Evolutionary conservation across 345 rosid species (phyloP).

Genomic region (Populus nigra): DNA sequence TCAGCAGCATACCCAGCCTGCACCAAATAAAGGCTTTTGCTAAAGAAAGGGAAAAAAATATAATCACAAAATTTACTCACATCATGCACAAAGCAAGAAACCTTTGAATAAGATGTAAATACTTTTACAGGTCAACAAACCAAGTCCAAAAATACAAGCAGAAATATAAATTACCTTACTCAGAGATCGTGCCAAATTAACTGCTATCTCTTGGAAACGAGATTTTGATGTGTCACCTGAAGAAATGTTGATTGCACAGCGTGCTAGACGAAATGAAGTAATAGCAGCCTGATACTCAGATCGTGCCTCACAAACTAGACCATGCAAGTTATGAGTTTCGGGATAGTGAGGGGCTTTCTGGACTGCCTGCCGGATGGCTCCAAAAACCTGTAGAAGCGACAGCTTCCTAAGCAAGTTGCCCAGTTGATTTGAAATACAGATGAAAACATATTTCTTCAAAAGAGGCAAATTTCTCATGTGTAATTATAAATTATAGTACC

Average conservation of each 20-base stretch:
- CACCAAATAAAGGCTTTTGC: constrained; percentile 17
- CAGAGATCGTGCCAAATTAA: constrained; percentile 83
- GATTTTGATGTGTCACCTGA: constrained; percentile 35
- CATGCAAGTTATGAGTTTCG: constrained; percentile 83
- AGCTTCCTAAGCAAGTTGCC: constrained; percentile 1
- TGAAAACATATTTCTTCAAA: background rate
- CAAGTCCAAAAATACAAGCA: constrained; percentile 3
- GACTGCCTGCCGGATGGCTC: constrained; percentile 86
- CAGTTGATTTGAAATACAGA: background rate
- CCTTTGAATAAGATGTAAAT: background rate
- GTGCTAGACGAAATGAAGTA: constrained; percentile 65
- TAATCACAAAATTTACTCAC: background rate
- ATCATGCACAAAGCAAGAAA: background rate
- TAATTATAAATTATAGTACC: constrained; percentile 35
- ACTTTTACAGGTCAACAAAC: background rate
- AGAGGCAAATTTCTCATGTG: background rate
- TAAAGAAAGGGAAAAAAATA: constrained; percentile 11
- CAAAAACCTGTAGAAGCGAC: constrained; percentile 58
- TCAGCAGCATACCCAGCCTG: constrained; percentile 61
- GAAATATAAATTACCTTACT: constrained; percentile 44
- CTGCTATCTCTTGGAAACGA: constrained; percentile 53
- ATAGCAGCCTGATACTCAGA: constrained; percentile 57
- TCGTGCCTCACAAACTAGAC: constrained; percentile 80
- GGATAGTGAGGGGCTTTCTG: constrained; percentile 74
- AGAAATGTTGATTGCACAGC: constrained; percentile 44